Evolutionary conservation across 1,139 yeast genomes (phyloP), one percentile per base, ranked within the genome.

Genomic region (Yamadazyma membranifaciens): DNA sequence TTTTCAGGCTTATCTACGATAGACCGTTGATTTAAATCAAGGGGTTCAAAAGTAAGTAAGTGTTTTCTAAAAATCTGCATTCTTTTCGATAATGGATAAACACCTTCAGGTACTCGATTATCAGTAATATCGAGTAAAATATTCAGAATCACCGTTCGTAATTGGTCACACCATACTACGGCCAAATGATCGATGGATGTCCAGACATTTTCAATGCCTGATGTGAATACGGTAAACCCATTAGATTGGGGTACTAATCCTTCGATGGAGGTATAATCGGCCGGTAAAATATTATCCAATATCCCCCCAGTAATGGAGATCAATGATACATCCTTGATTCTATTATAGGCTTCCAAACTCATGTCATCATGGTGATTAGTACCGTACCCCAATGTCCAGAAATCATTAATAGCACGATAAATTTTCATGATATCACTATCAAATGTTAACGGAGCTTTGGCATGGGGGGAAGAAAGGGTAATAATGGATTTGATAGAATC

Each of bases 101-200:
- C 81, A 49, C 75, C 75, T 5, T 52, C 42, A 0, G 80, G 67
- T 0, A 67, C 51, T 0, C 51, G 46, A 24, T 59, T 57, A 52
- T 87, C 85, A 2, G 79, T 75, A 13, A 85, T 69, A 32, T 78
- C 83, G 34, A 87, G 63, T 25, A 94, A 56, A 0, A 81, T 65
- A 35, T 70, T 67, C 10, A 87, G 84, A 2, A 92, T 50, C 6
- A 74, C 78, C 33, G 74, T 69, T 41, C 98, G 74, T 31, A 89
- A 65, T 58, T 92, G 98, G 45, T 83, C 86, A 63, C 99, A 94
- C 99, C 99, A 94, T 1, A 91, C 96, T 40, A 94, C 83, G 0
- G 98, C 98, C 50, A 89, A 73, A 63, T 94, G 99, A 60, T 94
- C 98, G 34, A 91, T 81, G 0, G 97, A 87, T 0, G 96, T 83